Evolutionary conservation across 2,329 filamentous ascomycete genomes (phyloP), one percentile per base, ranked within the genome.

Genomic region (Arthrobotrys iridis): DNA sequence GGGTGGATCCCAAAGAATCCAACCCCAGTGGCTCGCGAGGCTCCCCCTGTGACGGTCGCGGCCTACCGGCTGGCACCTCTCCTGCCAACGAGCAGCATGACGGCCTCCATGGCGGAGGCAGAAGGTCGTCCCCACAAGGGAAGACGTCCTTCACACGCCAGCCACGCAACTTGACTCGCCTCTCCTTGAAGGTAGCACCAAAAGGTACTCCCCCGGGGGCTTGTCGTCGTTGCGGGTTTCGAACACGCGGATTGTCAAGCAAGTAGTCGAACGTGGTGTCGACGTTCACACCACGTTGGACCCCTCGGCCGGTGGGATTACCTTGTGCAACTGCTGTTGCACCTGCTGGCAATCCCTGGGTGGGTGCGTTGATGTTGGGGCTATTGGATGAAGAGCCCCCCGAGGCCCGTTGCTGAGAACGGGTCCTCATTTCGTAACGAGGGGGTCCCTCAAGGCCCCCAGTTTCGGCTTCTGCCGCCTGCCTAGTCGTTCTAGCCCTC

Each of bases 61-160:
- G 28, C 50, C 40, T 28, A 13, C 24, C 33, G 10, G n/a, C 46
- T 22, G 24, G 46, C 15, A 6, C 11, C 46, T 26, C 24, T 30
- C n/a, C 5, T 18, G n/a, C 24, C 46, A 28, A 26, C 46, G 11
- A 26, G 46, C 46, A 13, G 24, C 4, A 13, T 52, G 33, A 30
- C 24, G 33, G 24, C 3, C 46, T n/a, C 24, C 46, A 13, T 28
- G 2, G 46, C n/a, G 46, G 46, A 13, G 15, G 6, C 20, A n/a
- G n/a, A n/a, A n/a, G n/a, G n/a, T n/a, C n/a, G n/a, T n/a, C n/a
- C n/a, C n/a, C n/a, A n/a, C n/a, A n/a, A n/a, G n/a, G n/a, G n/a
- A n/a, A n/a, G n/a, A n/a, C n/a, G n/a, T n/a, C n/a, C n/a, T 68
- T 68, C 40, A 68, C 22, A 11, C 65, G 65, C 43, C 50, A 70